Base-by-base conservation (phyloP, 2,329 filamentous ascomycete genomes). In the Microthyrium microscopicum region DNA sequence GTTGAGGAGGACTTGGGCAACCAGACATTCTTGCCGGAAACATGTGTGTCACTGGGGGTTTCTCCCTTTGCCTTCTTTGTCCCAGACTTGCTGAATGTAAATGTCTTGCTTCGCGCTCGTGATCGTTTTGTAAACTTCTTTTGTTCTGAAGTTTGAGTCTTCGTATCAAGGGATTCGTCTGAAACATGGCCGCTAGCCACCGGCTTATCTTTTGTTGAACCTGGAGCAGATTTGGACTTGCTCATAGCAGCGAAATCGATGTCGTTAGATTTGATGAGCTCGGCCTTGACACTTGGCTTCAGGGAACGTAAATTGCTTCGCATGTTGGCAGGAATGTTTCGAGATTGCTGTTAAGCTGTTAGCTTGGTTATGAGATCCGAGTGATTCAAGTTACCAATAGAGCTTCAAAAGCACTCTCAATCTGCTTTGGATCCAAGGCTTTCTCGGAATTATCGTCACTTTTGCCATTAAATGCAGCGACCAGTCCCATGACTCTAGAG, bases 321-420 rank as follows among this genome's bases (percentile, higher is more conserved):
- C 64, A 93, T 84, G 42, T 93, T 80, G 48, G 91, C 81, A 3
- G 87, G 85, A 35, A 95, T 92, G 47, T 95, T 93, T 41, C 87
- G 71, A 13, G 85, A 74, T 51, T 93, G 83, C 54, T 92, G 52
- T 54, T 72, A 17, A 24, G 6, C 2, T 65, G 3, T 66, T 76
- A n/a, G n/a, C n/a, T n/a, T n/a, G n/a, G n/a, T 70, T 30, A 73
- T 62, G 40, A 72, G 67, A 37, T 54, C 57, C 40, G 69, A 60
- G 40, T 72, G 61, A 44, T 62, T 58, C 54, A 29, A 52, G 62
- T 50, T 44, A 71, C 67, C 44, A 76, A 49, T 20, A 76, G 61
- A 31, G 63, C 62, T 45, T 76, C 71, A 39, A 76, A 76, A 30
- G 69, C 69, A 31, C 56, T 61, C 43, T 80, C 77, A 4, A 71